Percentiles rank a stretch among this genome's conserved stretches.
Evolutionary conservation across 1,284 basidiomycete species (phyloP).

Genomic region (Apiotrichum siamense): DNA sequence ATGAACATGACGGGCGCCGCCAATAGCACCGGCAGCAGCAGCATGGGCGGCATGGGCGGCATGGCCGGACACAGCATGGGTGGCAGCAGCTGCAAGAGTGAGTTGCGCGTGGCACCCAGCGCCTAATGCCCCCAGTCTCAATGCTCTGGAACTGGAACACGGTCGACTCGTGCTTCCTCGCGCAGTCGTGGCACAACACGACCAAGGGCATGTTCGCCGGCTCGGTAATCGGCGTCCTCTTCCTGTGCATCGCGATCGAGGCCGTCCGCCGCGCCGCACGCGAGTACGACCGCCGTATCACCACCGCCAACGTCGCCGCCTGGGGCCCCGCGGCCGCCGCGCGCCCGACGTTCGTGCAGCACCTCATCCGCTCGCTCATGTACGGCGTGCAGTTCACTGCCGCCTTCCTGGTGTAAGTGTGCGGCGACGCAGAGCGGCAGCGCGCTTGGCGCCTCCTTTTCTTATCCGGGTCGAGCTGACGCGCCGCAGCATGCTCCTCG

Average conservation of each 20-base stretch:
- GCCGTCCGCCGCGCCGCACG: constrained; percentile 40
- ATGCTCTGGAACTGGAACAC: constrained; percentile 48
- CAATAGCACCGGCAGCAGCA: not conserved
- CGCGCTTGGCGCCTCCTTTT: not conserved
- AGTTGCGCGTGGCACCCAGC: constrained; percentile 3
- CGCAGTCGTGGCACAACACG: constrained; percentile 41
- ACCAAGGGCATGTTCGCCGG: constrained; percentile 45
- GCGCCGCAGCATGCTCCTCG: constrained; percentile 44
- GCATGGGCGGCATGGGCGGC: constrained; percentile 18
- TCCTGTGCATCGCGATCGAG: constrained; percentile 46
- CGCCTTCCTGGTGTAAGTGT: constrained; percentile 41
- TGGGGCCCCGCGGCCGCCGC: not conserved
- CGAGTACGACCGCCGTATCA: constrained; percentile 46
- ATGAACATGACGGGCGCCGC: not conserved
- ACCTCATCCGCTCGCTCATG: constrained; percentile 38
- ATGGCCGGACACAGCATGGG: too few species aligned
- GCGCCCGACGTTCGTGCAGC: constrained; percentile 24
- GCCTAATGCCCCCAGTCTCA: constrained; percentile 25
- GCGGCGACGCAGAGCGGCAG: too few species aligned
- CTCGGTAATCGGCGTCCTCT: constrained; percentile 46
- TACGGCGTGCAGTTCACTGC: constrained; percentile 46
- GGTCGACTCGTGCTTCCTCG: constrained; percentile 48
- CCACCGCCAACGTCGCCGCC: constrained; percentile 5
- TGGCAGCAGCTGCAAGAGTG: constrained; percentile 24
- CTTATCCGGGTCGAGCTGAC: too few species aligned